Base-by-base conservation (phyloP, 106 monocot species). In the Dendrobium catenatum region DNA sequence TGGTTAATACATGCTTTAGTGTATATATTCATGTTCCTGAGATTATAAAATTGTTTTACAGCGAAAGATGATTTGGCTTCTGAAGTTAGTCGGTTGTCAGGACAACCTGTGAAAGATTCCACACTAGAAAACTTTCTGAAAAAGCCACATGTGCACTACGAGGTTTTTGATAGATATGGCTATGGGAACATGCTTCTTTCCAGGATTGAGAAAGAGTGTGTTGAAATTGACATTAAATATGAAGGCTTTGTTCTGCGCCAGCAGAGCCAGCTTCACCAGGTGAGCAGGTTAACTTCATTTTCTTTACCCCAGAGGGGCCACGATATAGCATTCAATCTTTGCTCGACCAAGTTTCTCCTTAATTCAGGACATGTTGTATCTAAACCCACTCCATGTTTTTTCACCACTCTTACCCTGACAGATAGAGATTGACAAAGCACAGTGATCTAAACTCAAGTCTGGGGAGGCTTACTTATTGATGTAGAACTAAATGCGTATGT, bases 141-240 rank as follows among this genome's bases (percentile, higher is more conserved):
- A 85, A 99, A 95, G 72, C 99, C 99, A 73, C 99, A 99, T 84
- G 85, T 99, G 83, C 80, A 93, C 20, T 99, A 99, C 82, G 89
- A 91, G 49, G 76, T 93, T 78, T 82, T 99, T 81, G 99, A 99
- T 61, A 93, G 90, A 67, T 89, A 95, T 91, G 95, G 95, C 13
- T 83, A 81, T 81, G 99, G 99, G 67, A 99, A 90, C 76, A 81
- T 85, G 47, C 84, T 79, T 86, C 85, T 99, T 6, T 88, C 91
- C 27, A 89, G 82, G 82, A 89, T 82, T 77, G 99, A 99, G 88
- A 99, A 99, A 89, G 95, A 95, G 73, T 99, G 99, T 55, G 95
- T 99, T n/a, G 99, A 99, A 86, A 93, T 99, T 86, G 99, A 99
- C 85, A 95, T 99, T 68, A 99, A 99, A 78, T 99, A 99, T 47